Conservation (phyloP, 176 grass and related monocot genomes). For the Triticum urartu region DNA sequence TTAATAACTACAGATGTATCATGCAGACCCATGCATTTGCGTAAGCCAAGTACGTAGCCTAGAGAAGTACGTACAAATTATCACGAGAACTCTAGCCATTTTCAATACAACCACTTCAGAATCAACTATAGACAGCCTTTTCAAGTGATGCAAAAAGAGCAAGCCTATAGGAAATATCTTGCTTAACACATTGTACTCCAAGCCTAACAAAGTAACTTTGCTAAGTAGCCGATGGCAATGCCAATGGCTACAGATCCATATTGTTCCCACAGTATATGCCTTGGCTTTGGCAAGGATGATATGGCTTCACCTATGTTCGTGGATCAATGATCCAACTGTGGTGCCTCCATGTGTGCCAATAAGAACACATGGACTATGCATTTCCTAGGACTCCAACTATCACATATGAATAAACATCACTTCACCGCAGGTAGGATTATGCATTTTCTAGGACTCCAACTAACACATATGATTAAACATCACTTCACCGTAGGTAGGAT, state of each 20-base stretch:
- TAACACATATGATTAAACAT: background rate
- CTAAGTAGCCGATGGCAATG: slow-evolving; percentile 13
- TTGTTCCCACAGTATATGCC: background rate
- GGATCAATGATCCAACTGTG: background rate
- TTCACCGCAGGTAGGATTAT: background rate
- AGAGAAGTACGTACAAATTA: background rate
- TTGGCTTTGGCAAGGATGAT: background rate
- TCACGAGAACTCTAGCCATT: background rate
- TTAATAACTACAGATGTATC: background rate
- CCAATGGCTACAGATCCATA: background rate
- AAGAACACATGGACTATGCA: background rate
- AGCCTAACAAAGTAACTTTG: background rate
- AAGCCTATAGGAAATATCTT: background rate
- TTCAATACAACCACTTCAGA: background rate
- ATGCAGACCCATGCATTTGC: slow-evolving; percentile 22
- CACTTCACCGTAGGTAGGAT: background rate
- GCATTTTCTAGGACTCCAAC: background rate
- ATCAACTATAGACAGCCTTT: background rate
- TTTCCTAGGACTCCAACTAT: background rate
- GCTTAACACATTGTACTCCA: background rate
- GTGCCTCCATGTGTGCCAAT: background rate
- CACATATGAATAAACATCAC: slow-evolving; percentile 6
- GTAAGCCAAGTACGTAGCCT: slow-evolving; percentile 6
- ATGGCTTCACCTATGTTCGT: background rate
- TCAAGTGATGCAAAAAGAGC: background rate